Conservation (phyloP, 2,329 filamentous ascomycete genomes). For the Teratosphaeria pseudoeucalypti region DNA sequence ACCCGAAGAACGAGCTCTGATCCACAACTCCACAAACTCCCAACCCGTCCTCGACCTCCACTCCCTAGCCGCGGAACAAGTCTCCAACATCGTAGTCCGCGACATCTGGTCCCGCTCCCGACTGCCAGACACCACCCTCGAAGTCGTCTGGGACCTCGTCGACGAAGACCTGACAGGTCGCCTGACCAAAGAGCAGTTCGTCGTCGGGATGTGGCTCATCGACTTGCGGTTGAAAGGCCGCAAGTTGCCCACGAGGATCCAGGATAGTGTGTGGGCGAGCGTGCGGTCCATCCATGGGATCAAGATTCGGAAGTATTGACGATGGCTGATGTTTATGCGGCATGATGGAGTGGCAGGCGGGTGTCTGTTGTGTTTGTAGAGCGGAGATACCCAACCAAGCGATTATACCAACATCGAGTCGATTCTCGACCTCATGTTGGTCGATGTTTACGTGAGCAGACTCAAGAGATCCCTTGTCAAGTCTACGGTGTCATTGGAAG, state of each 20-base stretch:
- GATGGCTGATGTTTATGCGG: not conserved
- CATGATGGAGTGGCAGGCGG: not conserved
- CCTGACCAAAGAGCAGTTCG: constrained; percentile 60
- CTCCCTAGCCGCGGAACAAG: constrained; percentile 25
- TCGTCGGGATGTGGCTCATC: constrained; percentile 73
- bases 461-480: too few species aligned
- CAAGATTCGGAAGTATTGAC: constrained; percentile 17
- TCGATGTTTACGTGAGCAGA: too few species aligned
- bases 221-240: constrained; percentile 70
- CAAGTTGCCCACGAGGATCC: constrained; percentile 62
- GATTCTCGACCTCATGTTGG: too few species aligned
- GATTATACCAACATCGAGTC: too few species aligned
- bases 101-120: constrained; percentile 68
- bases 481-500: too few species aligned
- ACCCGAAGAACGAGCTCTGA: constrained; percentile 7
- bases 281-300: constrained; percentile 38
- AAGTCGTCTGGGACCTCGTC: constrained; percentile 69
- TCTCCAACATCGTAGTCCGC: constrained; percentile 57
- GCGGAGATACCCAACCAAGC: not conserved
- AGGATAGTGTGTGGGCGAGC: constrained; percentile 67
- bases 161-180: constrained; percentile 46
- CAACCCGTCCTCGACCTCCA: constrained; percentile 3
- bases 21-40: constrained; percentile 3
- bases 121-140: constrained; percentile 56
- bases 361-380: not conserved